A percentile compares a stretch with the other conserved stretches of the same genome.
These are phyloP conservation scores for Leucogyrophana mollusca DNA, from an alignment of 768 basidiomycete species.

Conservation along the genomic window DNA sequence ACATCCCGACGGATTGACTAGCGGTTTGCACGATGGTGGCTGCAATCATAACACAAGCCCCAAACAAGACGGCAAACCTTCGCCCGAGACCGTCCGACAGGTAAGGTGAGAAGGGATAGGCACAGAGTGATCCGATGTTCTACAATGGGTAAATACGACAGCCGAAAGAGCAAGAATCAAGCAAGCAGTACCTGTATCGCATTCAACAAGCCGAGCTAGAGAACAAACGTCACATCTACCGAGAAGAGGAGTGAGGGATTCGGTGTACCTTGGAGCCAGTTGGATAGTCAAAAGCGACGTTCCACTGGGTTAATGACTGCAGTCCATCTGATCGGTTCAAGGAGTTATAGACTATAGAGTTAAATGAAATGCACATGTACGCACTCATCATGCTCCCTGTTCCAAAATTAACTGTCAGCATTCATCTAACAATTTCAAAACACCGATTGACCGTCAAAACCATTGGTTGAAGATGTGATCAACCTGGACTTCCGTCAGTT, in stretches of 20 bases:
- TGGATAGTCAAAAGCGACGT: slow-evolving; percentile 29
- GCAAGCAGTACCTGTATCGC: slow-evolving; percentile 30
- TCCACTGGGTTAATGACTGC: slow-evolving; percentile 37
- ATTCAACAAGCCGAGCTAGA: slow-evolving; percentile 34
- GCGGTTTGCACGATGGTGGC: slow-evolving; percentile 39
- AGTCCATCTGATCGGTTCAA: slow-evolving; percentile 26
- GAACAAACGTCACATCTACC: too few relatives aligned
- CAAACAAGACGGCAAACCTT: slow-evolving; percentile 33
- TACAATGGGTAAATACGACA: slow-evolving; percentile 9
- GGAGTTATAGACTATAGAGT: background rate
- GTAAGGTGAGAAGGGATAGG: slow-evolving; percentile 40
- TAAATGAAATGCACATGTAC: slow-evolving; percentile 1
- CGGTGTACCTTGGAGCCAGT: slow-evolving; percentile 23
- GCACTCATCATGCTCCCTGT: slow-evolving; percentile 39
- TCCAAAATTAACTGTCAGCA: background rate
- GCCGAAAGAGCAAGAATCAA: too few relatives aligned
- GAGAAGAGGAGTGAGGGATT: background rate
- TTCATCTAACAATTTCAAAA: background rate
- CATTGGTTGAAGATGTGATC: slow-evolving; percentile 36
- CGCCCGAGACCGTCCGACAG: slow-evolving; percentile 41
- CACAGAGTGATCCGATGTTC: slow-evolving; percentile 39
- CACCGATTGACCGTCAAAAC: slow-evolving; percentile 29
- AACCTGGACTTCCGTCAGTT: slow-evolving; percentile 15
- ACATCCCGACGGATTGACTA: slow-evolving; percentile 39
- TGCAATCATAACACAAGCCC: slow-evolving; percentile 37